Evolutionary conservation across 257 asterid genomes (phyloP).

Genomic region (Mitragyna speciosa): DNA sequence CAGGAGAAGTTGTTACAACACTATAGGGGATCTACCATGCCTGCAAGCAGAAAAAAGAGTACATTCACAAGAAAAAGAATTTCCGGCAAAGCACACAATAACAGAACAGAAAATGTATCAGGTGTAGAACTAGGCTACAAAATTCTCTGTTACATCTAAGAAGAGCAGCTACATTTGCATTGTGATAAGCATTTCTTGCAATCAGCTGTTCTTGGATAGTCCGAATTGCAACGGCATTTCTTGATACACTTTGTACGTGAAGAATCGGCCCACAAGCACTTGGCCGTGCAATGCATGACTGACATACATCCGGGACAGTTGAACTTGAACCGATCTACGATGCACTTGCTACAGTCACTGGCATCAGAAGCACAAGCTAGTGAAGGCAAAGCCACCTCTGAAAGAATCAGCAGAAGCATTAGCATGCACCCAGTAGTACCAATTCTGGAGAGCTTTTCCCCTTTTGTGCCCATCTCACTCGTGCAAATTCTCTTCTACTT

Average conservation of each 20-base stretch:
- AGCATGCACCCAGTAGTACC: constrained; percentile 10
- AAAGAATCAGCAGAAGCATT: constrained; percentile 24
- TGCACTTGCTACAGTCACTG: constrained; percentile 57
- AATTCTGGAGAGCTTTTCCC: constrained; percentile 4
- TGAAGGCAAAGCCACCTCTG: constrained; percentile 26
- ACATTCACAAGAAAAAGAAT: background rate
- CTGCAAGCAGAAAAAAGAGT: background rate
- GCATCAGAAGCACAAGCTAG: constrained; percentile 53
- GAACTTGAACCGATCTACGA: constrained; percentile 43
- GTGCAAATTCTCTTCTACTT: background rate
- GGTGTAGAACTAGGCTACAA: background rate
- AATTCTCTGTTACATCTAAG: constrained; percentile 6
- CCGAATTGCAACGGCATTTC: constrained; percentile 67
- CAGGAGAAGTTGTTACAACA: no score
- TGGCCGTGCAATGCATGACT: constrained; percentile 69
- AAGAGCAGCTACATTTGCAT: constrained; percentile 67
- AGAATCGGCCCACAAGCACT: constrained; percentile 65
- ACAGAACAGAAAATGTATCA: background rate
- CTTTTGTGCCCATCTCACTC: constrained; percentile 16
- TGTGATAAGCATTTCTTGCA: constrained; percentile 66
- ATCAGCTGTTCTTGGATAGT: constrained; percentile 55
- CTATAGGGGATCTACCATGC: background rate
- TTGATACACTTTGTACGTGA: constrained; percentile 48
- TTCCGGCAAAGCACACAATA: background rate
- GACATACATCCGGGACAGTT: constrained; percentile 71